These are phyloP conservation scores for Coniophora puteana DNA, from an alignment of 1,284 basidiomycete species.

Conservation along the genomic window DNA sequence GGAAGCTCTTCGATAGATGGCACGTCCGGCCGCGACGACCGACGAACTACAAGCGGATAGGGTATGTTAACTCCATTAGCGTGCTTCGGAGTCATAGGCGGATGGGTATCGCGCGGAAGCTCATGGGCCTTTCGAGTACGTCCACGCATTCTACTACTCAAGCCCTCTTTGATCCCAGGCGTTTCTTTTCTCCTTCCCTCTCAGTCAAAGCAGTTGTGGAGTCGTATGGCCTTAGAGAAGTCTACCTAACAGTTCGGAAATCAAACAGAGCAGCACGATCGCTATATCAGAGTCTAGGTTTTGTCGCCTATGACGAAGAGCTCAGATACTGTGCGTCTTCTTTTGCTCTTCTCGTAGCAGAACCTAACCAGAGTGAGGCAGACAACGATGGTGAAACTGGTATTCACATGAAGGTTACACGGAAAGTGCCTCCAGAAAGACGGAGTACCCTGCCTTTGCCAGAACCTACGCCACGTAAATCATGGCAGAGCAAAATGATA, in stretches of 20 bases:
- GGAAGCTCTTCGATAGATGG: not conserved
- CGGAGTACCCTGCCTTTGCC: too few relatives aligned
- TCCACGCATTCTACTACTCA: constrained; percentile 11
- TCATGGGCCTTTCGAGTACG: constrained; percentile 86
- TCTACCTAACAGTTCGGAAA: constrained; percentile 84
- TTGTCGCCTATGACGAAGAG: constrained; percentile 73
- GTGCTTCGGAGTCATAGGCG: constrained; percentile 83
- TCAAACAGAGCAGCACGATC: constrained; percentile 84
- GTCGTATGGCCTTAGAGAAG: constrained; percentile 72
- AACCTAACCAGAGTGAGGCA: too few relatives aligned
- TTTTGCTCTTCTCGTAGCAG: too few relatives aligned
- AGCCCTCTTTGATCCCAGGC: constrained; percentile 1
- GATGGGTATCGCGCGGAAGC: constrained; percentile 80
- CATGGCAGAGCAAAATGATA: too few relatives aligned
- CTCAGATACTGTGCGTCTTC: constrained; percentile 75
- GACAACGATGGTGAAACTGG: too few relatives aligned
- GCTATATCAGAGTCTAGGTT: constrained; percentile 84
- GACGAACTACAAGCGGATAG: constrained; percentile 52
- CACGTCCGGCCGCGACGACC: constrained; percentile 12
- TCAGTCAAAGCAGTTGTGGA: constrained; percentile 86
- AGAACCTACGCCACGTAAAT: too few relatives aligned
- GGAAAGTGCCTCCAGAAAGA: too few relatives aligned
- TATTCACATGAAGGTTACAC: too few relatives aligned
- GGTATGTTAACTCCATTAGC: constrained; percentile 91
- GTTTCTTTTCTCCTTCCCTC: constrained; percentile 7